Evolutionary conservation across 2,329 filamentous ascomycete species (phyloP).

Genomic region (Diaporthe aspalathi): DNA sequence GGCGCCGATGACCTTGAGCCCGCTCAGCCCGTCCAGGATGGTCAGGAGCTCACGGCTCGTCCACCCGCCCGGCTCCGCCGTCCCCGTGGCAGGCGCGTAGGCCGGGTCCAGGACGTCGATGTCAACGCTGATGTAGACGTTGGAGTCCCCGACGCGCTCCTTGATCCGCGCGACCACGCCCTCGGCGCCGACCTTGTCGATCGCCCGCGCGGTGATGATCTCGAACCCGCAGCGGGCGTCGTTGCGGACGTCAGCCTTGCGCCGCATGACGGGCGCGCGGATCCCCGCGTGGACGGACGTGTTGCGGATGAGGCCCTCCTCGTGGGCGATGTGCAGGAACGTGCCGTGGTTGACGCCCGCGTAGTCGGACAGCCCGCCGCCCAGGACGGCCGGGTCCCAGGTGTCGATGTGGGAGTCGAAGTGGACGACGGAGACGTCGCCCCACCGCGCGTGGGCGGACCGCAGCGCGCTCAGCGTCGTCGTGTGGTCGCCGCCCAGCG

Average conservation of each 20-base stretch:
- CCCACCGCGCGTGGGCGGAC: conserved; percentile 67
- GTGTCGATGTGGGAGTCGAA: conserved; percentile 77
- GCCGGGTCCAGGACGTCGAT: conserved; percentile 85
- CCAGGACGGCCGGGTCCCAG: conserved; percentile 72
- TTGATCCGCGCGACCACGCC: conserved; percentile 75
- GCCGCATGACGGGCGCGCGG: conserved; percentile 62
- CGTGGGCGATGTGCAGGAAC: conserved; percentile 71
- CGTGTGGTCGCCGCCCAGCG: conserved; percentile 74
- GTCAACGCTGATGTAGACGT: conserved; percentile 79
- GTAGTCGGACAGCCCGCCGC: conserved; percentile 70
- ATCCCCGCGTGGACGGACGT: conserved; percentile 72
- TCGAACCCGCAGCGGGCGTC: conserved; percentile 70
- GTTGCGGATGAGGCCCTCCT: conserved; percentile 68
- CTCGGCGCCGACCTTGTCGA: conserved; percentile 75
- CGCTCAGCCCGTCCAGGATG: conserved; percentile 77
- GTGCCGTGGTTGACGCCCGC: conserved; percentile 68
- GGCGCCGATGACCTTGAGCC: conserved; percentile 78
- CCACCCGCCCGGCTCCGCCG: conserved; percentile 84
- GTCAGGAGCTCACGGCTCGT: conserved; percentile 81
- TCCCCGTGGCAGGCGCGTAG: conserved; percentile 74
- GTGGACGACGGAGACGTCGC: conserved; percentile 71
- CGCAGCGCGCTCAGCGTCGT: conserved; percentile 72
- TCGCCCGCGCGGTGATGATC: conserved; percentile 70
- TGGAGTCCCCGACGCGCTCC: conserved; percentile 60
- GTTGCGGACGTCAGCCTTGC: conserved; percentile 62